Percentiles rank a stretch among this genome's conserved stretches.
phyloP scores from a whole-genome alignment of 2,329 filamentous ascomycete genomes.

The Exophiala lecanii-corni region DNA sequence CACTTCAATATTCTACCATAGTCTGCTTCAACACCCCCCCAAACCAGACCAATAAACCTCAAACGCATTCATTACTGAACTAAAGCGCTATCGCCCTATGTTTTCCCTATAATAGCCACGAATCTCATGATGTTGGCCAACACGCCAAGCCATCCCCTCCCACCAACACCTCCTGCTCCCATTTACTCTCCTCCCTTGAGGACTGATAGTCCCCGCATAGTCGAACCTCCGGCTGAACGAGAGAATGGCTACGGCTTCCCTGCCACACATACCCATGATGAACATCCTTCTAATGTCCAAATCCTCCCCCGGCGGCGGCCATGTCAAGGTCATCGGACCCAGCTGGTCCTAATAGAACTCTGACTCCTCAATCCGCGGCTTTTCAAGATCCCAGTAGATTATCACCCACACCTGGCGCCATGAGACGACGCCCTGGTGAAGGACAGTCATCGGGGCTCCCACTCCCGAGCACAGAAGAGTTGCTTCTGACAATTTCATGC shows the following conservation, averaged over 20 bases:
- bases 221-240: slow-evolving; percentile 17
- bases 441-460: slow-evolving; percentile 5
- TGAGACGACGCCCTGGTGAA: slow-evolving; percentile 10
- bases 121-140: too few relatives aligned
- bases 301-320: slow-evolving; percentile 20
- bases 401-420: slow-evolving; percentile 18
- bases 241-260: slow-evolving; percentile 1
- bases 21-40: too few relatives aligned
- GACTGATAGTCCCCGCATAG: slow-evolving; percentile 18
- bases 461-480: slow-evolving; percentile 17
- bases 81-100: too few relatives aligned
- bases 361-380: slow-evolving; percentile 18
- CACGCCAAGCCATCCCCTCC: slow-evolving; percentile 19
- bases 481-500: slow-evolving; percentile 15
- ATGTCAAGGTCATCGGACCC: slow-evolving; percentile 14
- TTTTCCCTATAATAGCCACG: too few relatives aligned
- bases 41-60: too few relatives aligned
- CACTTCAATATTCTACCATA: too few relatives aligned
- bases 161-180: slow-evolving; percentile 39
- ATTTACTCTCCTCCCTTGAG: slow-evolving; percentile 39
- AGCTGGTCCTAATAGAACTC: slow-evolving; percentile 12
- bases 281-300: slow-evolving; percentile 10
- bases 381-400: slow-evolving; percentile 19
- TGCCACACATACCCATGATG: background rate
- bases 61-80: too few relatives aligned